Base-by-base conservation (phyloP, 768 basidiomycete genomes). In the Xerocomus brunneocitrinus region DNA sequence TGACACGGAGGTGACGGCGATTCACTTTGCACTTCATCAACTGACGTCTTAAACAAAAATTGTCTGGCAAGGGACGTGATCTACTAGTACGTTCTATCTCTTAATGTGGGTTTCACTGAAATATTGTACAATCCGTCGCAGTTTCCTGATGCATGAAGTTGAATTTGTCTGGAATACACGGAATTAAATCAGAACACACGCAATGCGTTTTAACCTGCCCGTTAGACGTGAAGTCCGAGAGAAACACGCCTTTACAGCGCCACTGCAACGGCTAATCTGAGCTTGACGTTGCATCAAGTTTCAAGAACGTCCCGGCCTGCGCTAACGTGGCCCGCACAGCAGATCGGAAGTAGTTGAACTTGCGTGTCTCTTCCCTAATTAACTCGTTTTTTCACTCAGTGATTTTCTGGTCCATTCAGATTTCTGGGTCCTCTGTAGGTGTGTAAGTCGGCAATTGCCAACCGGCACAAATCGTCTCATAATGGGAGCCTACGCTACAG, bases 211-310 rank as follows among this genome's bases (percentile, higher is more conserved):
- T 46, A 36, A 36, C 27, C 13, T 16, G 30, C 27, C 28, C 27
- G 3, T 46, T 19, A 41, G 38, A 45, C 38, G n/a, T 24, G 31
- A 38, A n/a, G 42, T 14, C 42, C 16, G 25, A 27, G 35, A 36
- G n/a, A 38, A 43, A 47, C 22, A 34, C 8, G 34, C 30, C 6
- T 22, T 36, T 36, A 9, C 19, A 57, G 25, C 47, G 59, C 59
- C 58, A 47, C 51, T 45, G 50, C 45, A 49, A 31, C 36, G 24
- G 54, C 9, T 52, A 27, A 50, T 47, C 47, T 16, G 13, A 39
- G 9, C 16, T 36, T 58, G 59, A 50, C 59, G 25, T 61, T 39
- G 28, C 41, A 31, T 28, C 40, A 43, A 61, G 45, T 53, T 57
- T 38, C 43, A 36, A 25, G 19, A 19, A 39, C 34, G 53, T 56